These are phyloP conservation scores for Fragaria iinumae DNA, from an alignment of 306 rosid species.

Conservation along the genomic window DNA sequence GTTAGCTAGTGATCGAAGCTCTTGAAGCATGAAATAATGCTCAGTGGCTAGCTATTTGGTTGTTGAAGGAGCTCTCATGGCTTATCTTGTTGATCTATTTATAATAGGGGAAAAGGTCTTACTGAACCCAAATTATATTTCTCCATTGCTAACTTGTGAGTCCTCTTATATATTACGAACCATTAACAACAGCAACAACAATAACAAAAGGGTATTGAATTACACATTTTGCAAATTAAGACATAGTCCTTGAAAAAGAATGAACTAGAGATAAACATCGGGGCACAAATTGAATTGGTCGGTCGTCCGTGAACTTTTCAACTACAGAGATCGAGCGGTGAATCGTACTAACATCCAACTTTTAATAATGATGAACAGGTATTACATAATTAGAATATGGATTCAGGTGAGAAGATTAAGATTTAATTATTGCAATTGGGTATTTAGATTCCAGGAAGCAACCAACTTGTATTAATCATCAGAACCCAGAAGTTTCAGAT, in stretches of 20 bases:
- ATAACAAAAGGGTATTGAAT: neutral
- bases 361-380: slow-evolving; percentile 2
- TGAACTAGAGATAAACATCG: neutral
- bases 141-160: neutral
- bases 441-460: slow-evolving; percentile 31
- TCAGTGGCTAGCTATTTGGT: neutral
- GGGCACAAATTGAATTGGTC: neutral
- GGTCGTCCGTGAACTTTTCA: slow-evolving; percentile 12
- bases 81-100: neutral
- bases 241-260: neutral
- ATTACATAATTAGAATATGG: neutral
- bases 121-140: too few species aligned
- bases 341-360: neutral
- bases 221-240: neutral
- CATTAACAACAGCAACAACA: neutral
- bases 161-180: neutral
- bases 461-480: slow-evolving; percentile 40
- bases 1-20: neutral
- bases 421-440: slow-evolving; percentile 24
- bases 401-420: slow-evolving; percentile 25
- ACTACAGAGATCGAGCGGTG: neutral
- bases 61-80: neutral
- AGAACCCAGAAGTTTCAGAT: neutral
- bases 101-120: too few species aligned
- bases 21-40: neutral